A percentile compares a stretch with the other conserved stretches of the same genome.
Conservation (phyloP, 306 rosid genomes). For the Cucumis sativus region Cucumber_9930_V3 NC_026658.2:830001-830500, state of each 20-base stretch:
- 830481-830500: conserved; percentile 17
- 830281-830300: not conserved
- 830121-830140: not conserved
- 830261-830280: conserved; percentile 19
- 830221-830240: not conserved
- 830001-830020: not conserved
- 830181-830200: not conserved
- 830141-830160: not conserved
- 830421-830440: conserved; percentile 15
- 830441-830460: conserved; percentile 22
- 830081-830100: not conserved
- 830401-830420: conserved; percentile 16
- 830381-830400: conserved; percentile 10
- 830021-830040: not conserved
- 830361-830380: conserved; percentile 11
- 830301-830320: conserved; percentile 17
- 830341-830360: conserved; percentile 6
- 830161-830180: not conserved
- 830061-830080: not conserved
- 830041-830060: not conserved
- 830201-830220: not conserved
- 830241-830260: conserved; percentile 1
- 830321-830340: conserved; percentile 13
- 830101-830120: not conserved
- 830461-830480: conserved; percentile 11